Evolutionary conservation across 164 flowering plant genomes (phyloP).

Genomic region (Santalum album): DNA sequence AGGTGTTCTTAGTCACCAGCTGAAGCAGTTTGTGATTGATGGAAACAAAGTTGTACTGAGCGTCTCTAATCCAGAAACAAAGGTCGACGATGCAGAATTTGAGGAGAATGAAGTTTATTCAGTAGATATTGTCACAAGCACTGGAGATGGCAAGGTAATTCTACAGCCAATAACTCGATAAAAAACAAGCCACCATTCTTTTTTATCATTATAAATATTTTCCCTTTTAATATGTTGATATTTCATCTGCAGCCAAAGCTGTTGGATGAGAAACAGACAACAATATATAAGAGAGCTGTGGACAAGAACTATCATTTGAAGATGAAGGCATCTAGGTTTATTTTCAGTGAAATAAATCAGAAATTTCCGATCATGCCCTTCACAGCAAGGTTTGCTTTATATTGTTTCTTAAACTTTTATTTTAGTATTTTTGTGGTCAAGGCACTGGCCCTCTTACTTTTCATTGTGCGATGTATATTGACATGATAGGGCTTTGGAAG

Average conservation of each 20-base stretch:
- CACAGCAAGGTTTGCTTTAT: constrained; percentile 51
- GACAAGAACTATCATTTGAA: constrained; percentile 85
- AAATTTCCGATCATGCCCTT: constrained; percentile 93
- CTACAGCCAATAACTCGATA: neutral
- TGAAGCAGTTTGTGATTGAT: constrained; percentile 90
- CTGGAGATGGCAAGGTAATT: constrained; percentile 88
- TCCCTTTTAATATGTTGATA: neutral
- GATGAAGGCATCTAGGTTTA: constrained; percentile 93
- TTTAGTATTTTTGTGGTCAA: neutral
- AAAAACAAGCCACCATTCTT: neutral
- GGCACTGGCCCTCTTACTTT: neutral
- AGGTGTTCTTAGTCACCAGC: constrained; percentile 89
- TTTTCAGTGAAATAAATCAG: constrained; percentile 87
- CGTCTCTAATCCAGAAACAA: constrained; percentile 64
- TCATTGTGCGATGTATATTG: no score
- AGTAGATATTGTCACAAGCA: constrained; percentile 77
- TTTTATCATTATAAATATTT: neutral
- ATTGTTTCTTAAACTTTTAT: neutral
- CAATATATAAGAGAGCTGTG: constrained; percentile 87
- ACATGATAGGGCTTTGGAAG: constrained; percentile 64
- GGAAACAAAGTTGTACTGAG: constrained; percentile 85
- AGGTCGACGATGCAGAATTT: constrained; percentile 93
- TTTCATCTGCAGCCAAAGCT: constrained; percentile 55
- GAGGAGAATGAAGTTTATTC: constrained; percentile 95
- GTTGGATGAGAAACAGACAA: constrained; percentile 89